Conservation (phyloP, 2,329 filamentous ascomycete species). For the Sporothrix brunneoviolacea region DNA sequence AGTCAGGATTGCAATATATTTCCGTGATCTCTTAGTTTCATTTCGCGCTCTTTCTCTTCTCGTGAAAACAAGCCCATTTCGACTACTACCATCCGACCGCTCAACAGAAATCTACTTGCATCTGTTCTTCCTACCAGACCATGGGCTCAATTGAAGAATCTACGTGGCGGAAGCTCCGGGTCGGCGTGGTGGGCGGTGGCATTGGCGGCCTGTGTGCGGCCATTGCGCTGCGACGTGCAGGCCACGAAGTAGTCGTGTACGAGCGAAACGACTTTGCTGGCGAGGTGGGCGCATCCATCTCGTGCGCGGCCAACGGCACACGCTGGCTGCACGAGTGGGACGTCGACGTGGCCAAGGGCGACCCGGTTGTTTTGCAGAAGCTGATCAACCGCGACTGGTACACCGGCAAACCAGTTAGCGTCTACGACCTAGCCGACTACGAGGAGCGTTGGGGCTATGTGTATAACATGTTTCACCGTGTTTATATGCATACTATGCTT, state of each 20-base stretch:
- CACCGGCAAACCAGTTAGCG: constrained; percentile 58
- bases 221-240: constrained; percentile 40
- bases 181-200: constrained; percentile 40
- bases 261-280: constrained; percentile 60
- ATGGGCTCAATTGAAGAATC: neutral
- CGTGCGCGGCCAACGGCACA: constrained; percentile 63
- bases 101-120: too few species aligned
- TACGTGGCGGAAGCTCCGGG: constrained; percentile 15
- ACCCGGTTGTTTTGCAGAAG: constrained; percentile 58
- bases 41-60: too few species aligned
- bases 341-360: constrained; percentile 56
- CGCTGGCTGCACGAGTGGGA: constrained; percentile 64
- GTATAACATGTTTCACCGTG: constrained; percentile 55
- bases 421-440: constrained; percentile 59
- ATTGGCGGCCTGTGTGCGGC: constrained; percentile 42
- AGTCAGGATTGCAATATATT: too few species aligned
- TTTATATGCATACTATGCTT: constrained; percentile 63
- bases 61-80: too few species aligned
- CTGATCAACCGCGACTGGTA: constrained; percentile 66
- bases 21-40: too few species aligned
- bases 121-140: too few species aligned
- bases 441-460: constrained; percentile 35
- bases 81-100: too few species aligned
- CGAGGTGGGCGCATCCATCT: constrained; percentile 61
- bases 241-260: constrained; percentile 53